Percentiles rank a stretch among this genome's conserved stretches.
Conservation (phyloP, 1,284 basidiomycete species). For the Ceratobasidium sp. region DNA sequence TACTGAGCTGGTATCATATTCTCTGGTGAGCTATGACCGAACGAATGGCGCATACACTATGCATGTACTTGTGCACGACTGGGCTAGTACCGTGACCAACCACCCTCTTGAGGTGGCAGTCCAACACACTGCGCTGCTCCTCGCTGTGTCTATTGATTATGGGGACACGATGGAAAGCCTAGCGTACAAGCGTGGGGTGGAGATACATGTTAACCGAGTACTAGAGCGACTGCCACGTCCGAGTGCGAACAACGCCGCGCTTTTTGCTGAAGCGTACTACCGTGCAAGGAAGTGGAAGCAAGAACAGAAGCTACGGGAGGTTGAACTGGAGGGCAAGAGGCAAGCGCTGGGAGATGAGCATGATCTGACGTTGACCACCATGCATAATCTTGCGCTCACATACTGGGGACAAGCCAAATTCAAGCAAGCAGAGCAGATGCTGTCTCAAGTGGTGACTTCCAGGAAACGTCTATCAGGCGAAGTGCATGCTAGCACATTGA, state of each 20-base stretch:
- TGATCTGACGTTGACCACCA: background rate
- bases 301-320: background rate
- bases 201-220: background rate
- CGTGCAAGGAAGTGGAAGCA: background rate
- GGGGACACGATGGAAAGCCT: background rate
- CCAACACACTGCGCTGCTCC: background rate
- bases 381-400: constrained; percentile 14
- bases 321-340: background rate
- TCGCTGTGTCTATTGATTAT: constrained; percentile 13
- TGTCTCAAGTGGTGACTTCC: background rate
- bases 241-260: background rate
- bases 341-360: constrained; percentile 20
- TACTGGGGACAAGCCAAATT: background rate
- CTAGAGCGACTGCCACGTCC: background rate
- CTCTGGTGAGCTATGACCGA: constrained; percentile 10
- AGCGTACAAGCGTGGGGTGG: background rate
- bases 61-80: constrained; percentile 21
- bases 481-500: background rate
- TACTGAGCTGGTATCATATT: constrained; percentile 5
- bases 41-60: background rate
- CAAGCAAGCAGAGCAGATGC: constrained; percentile 9
- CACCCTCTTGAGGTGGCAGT: background rate
- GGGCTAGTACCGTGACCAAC: background rate
- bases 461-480: background rate
- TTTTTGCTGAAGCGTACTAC: background rate